Conservation (phyloP, 75 land plant species). For the Cryptomeria japonica region DNA sequence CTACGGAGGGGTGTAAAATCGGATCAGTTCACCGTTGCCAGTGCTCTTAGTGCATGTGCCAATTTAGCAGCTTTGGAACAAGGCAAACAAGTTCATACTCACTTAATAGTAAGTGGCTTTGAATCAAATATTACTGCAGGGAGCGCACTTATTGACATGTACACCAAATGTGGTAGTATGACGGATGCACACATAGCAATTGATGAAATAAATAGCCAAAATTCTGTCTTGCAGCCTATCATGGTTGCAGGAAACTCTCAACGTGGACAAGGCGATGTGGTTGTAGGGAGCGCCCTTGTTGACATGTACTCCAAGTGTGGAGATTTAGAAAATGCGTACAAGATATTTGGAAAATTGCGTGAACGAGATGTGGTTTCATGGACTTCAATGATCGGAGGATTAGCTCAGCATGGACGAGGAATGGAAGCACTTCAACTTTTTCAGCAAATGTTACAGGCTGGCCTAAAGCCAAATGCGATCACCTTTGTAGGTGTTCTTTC, state of each 20-base stretch:
- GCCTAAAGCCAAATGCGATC: slow-evolving; percentile 21
- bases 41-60: slow-evolving; percentile 27
- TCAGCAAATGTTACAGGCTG: slow-evolving; percentile 16
- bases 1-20: slow-evolving; percentile 33
- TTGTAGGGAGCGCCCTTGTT: slow-evolving; percentile 10
- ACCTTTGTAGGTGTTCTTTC: slow-evolving; percentile 18
- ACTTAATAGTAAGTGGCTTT: slow-evolving; percentile 13
- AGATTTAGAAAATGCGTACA: slow-evolving; percentile 8
- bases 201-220: neutral
- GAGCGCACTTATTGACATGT: slow-evolving; percentile 23
- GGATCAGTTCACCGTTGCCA: slow-evolving; percentile 57
- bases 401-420: slow-evolving; percentile 27
- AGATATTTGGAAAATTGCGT: neutral
- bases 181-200: slow-evolving; percentile 15
- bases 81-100: slow-evolving; percentile 19
- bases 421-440: slow-evolving; percentile 27
- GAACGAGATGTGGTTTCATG: slow-evolving; percentile 26
- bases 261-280: slow-evolving; percentile 13
- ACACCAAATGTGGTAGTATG: slow-evolving; percentile 19
- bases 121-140: slow-evolving; percentile 16
- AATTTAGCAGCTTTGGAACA: slow-evolving; percentile 16
- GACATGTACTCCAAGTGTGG: slow-evolving; percentile 16
- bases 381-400: slow-evolving; percentile 28
- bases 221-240: neutral
- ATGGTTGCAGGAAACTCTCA: neutral